Percentiles rank a stretch among this genome's conserved stretches.
phyloP scores from a whole-genome alignment of 1,284 basidiomycete species.

The Pseudozyma sp. region DNA sequence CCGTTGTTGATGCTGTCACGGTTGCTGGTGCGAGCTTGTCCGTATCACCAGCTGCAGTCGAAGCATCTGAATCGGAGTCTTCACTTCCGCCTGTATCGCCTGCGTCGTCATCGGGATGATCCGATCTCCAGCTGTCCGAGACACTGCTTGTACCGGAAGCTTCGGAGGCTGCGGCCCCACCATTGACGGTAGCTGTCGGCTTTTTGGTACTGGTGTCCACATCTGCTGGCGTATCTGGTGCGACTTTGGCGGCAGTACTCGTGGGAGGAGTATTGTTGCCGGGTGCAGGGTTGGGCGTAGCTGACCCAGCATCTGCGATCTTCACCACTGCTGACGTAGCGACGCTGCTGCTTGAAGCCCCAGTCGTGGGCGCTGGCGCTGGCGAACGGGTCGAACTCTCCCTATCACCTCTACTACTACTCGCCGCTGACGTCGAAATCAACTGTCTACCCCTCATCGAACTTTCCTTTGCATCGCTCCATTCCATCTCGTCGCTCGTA shows the following conservation, averaged over 20 bases:
- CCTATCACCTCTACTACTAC: conserved; percentile 15
- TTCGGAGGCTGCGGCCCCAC: conserved; percentile 9
- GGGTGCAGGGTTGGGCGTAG: neutral
- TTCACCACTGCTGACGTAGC: neutral
- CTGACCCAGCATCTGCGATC: conserved; percentile 15
- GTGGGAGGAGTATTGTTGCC: neutral
- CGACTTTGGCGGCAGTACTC: neutral
- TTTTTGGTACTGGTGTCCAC: conserved; percentile 2
- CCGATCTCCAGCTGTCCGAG: conserved; percentile 30
- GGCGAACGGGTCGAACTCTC: conserved; percentile 21
- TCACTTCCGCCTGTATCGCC: conserved; percentile 30
- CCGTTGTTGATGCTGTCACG: neutral
- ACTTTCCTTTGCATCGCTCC: conserved; percentile 53
- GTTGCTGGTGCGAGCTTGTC: neutral
- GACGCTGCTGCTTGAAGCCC: neutral
- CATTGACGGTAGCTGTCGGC: neutral
- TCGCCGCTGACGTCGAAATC: neutral
- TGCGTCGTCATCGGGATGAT: conserved; percentile 10
- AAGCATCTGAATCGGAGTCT: conserved; percentile 27
- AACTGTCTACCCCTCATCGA: conserved; percentile 22
- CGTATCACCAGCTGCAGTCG: conserved; percentile 4
- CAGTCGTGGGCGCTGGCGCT: conserved; percentile 3
- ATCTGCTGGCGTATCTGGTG: neutral
- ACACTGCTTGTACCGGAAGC: conserved; percentile 35
- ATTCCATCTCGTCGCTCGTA: conserved; percentile 57